Base-by-base conservation (phyloP, 116 monocot species). In the Phalaenopsis hybrid region DNA sequence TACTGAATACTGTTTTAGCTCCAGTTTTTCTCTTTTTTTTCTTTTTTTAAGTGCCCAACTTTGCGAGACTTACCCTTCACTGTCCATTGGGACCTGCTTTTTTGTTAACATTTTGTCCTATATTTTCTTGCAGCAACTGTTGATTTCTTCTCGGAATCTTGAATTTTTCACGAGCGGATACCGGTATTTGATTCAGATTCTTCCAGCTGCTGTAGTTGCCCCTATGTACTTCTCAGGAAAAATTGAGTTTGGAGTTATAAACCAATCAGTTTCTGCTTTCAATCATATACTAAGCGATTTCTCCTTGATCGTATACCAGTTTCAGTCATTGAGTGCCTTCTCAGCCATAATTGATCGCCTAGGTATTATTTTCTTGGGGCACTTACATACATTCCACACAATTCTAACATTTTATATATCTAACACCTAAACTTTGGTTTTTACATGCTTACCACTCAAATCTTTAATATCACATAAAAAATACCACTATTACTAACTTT, bases 201-300 rank as follows among this genome's bases (percentile, higher is more conserved):
- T 99, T 81, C 99, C 99, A 78, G 99, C 89, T 82, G 99, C 99
- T 70, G 95, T 95, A 87, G 93, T 99, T 88, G 99, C 99, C 76
- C 99, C 99, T 23, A 99, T 99, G 99, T 99, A 92, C 79, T 95
- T 99, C 82, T 89, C 99, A 73, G 99, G 99, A 79, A 99, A 95
- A 88, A 99, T 99, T 57, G 99, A 99, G 79, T 95, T 99, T 87
- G 99, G 99, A 80, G 95, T 99, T 15, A 99, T 99, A 84, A 99
- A 99, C 77, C 99, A 95, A 85, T 99, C 99, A 57, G 95, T 99
- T 51, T 99, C 99, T 85, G 99, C 99, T 82, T 99, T 99, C 86
- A 99, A 99, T 81, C 95, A 99, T 84, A 95, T 99, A 75, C 86
- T 99, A 65, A 85, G 88, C 80, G 99, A 99, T 86, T 92, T 95